Evolutionary conservation across 805 yeast species (phyloP).

Genomic region (Saccharomycopsis selenospora): DNA sequence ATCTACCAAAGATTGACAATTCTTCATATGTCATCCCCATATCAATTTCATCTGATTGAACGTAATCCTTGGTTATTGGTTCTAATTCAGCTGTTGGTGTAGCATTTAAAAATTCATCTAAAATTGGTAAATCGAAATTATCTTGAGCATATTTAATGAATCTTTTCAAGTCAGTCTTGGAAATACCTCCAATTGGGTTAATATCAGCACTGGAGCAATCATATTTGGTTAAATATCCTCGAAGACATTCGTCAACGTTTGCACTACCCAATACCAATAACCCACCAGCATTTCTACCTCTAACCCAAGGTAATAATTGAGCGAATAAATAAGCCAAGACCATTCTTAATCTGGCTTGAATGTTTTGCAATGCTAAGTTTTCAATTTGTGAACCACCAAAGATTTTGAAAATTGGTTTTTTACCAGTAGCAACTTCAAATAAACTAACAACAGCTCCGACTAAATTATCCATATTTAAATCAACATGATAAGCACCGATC

Average conservation of each 20-base stretch:
- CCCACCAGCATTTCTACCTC: conserved; percentile 63
- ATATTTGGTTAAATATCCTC: conserved; percentile 94
- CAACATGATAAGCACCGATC: conserved; percentile 85
- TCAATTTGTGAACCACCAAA: conserved; percentile 92
- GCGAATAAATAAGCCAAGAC: conserved; percentile 91
- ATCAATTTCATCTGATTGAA: conserved; percentile 93
- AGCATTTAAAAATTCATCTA: conserved; percentile 75
- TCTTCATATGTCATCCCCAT: conserved; percentile 99
- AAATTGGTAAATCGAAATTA: conserved; percentile 67
- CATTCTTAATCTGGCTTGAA: conserved; percentile 95
- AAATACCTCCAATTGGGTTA: conserved; percentile 98
- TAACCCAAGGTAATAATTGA: conserved; percentile 89
- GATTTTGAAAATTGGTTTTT: conserved; percentile 77
- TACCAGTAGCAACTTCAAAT: conserved; percentile 87
- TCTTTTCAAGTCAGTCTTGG: conserved; percentile 83
- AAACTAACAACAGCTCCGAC: conserved; percentile 68
- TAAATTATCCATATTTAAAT: conserved; percentile 82
- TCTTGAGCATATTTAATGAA: conserved; percentile 76
- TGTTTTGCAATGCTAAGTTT: conserved; percentile 90
- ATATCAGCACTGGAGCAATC: conserved; percentile 97
- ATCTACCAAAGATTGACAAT: conserved; percentile 79
- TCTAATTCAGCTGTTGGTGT: conserved; percentile 98
- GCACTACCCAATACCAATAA: conserved; percentile 90
- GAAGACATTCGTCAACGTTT: conserved; percentile 90
- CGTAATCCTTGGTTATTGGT: conserved; percentile 86